These are phyloP conservation scores for Coemansia sp. DNA, from an alignment of 192 early-diverging fungal species.

Conservation along the genomic window DNA sequence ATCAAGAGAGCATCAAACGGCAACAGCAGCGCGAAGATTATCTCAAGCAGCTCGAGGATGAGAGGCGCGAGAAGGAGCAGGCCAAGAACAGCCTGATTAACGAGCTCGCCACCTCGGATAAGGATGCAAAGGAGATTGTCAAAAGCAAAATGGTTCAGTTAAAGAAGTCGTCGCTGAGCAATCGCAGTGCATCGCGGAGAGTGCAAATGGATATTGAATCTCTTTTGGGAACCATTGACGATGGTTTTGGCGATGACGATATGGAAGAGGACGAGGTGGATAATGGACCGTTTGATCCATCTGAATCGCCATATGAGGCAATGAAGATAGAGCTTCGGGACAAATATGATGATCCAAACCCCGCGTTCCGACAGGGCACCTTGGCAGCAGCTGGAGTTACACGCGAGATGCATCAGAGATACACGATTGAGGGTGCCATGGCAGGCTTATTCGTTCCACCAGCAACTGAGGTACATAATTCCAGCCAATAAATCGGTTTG, in stretches of 20 bases:
- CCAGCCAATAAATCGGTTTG: background rate
- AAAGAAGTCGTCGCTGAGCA: constrained; percentile 44
- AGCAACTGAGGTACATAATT: background rate
- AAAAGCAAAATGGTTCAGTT: constrained; percentile 38
- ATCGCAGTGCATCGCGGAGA: constrained; percentile 24
- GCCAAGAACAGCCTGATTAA: constrained; percentile 70
- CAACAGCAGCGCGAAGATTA: constrained; percentile 69
- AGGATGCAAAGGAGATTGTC: constrained; percentile 51
- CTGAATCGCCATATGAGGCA: constrained; percentile 48
- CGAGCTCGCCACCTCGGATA: constrained; percentile 60
- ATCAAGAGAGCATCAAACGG: constrained; percentile 55
- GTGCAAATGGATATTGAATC: constrained; percentile 32
- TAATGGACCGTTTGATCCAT: constrained; percentile 33
- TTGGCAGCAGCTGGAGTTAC: constrained; percentile 49
- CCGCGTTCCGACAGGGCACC: constrained; percentile 33
- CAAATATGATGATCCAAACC: constrained; percentile 41
- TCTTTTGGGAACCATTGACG: constrained; percentile 24
- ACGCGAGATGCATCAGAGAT: constrained; percentile 52
- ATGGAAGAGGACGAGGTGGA: constrained; percentile 23
- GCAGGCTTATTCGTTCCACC: constrained; percentile 45
- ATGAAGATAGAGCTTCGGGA: constrained; percentile 25
- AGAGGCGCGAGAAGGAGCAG: constrained; percentile 62
- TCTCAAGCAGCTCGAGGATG: constrained; percentile 66
- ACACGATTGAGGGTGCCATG: constrained; percentile 47
- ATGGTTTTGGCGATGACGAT: constrained; percentile 23